Base-by-base conservation (phyloP, 345 rosid genomes). In the Microthlaspi erraticum region DNA sequence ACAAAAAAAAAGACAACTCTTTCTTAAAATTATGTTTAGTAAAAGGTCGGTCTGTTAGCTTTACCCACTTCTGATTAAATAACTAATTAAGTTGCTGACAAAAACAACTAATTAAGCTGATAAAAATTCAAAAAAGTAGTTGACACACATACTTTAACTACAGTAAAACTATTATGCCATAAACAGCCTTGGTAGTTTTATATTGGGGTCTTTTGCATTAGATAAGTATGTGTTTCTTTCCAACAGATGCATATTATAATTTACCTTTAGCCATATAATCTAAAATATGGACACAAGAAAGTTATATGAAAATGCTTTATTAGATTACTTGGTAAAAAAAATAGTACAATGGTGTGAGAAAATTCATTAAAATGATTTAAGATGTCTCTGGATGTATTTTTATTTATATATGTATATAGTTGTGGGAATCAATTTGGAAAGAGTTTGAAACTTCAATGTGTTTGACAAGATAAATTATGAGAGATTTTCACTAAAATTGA, bases 11-110 rank as follows among this genome's bases (percentile, higher is more conserved):
- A 26, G 29, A 26, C 26, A 23, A 26, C 4, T 26, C 29, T 26
- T 26, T 26, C 29, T 29, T 0, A 26, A 31, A 8, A 66, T 18
- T 29, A 6, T 41, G 19, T 58, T 41, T 66, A 33, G 61, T 66
- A 33, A 50, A 41, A 17, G 50, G 68, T 74, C 56, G 68, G 60
- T 74, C 48, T 66, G 78, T 66, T 66, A 66, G 78, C 67, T 74
- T 74, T 74, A 74, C 72, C 78, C 68, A 74, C 78, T 74, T 36
- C 53, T 49, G 39, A 20, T 16, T 51, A 50, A 41, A 66, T 8
- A 58, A 74, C 32, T 58, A 60, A 74, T 66, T 50, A 66, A 42
- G 60, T 33, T 60, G 62, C 29, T 26, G 29, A 26, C 29, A 26
- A 26, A 2, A 50, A 66, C 3, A 58, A 66, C 32, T 58, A 60